Evolutionary conservation across 2,329 filamentous ascomycete genomes (phyloP).

Genomic region (Penicillium sp.): DNA sequence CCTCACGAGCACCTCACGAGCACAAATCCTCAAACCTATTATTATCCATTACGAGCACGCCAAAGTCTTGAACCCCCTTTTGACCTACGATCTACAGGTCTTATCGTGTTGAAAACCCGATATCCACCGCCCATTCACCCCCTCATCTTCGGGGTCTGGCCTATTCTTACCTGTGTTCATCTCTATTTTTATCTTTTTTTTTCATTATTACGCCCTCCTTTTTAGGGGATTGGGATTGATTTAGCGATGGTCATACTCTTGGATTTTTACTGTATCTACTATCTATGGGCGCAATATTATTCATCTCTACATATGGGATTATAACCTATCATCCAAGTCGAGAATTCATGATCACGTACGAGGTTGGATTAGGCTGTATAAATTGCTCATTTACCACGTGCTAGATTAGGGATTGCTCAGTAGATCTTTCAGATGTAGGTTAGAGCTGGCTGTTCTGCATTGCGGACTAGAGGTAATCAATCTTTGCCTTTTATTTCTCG

Average conservation of each 20-base stretch:
- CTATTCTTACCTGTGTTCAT: neutral
- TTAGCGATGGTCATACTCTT: constrained; percentile 24
- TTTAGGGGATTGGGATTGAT: constrained; percentile 15
- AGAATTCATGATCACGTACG: neutral
- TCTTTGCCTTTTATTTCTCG: too few relatives aligned
- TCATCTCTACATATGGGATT: constrained; percentile 6
- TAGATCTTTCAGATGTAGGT: too few relatives aligned
- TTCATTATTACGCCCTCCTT: neutral
- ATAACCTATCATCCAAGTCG: neutral
- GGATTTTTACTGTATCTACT: constrained; percentile 25
- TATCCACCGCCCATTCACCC: constrained; percentile 1
- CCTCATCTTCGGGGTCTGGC: neutral
- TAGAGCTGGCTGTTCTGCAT: too few relatives aligned
- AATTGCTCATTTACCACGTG: too few relatives aligned
- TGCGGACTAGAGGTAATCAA: too few relatives aligned
- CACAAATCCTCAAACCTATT: neutral
- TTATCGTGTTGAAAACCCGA: neutral
- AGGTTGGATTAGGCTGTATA: too few relatives aligned
- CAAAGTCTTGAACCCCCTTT: neutral
- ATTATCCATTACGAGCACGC: neutral
- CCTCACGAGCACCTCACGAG: too few relatives aligned
- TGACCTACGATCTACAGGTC: neutral
- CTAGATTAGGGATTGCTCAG: too few relatives aligned
- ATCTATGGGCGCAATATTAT: constrained; percentile 6
- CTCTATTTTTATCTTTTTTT: neutral